Percentiles rank a stretch among this genome's conserved stretches.
phyloP scores from a whole-genome alignment of 2,329 filamentous ascomycete genomes.

The Calonectria pseudoturangicola region DNA sequence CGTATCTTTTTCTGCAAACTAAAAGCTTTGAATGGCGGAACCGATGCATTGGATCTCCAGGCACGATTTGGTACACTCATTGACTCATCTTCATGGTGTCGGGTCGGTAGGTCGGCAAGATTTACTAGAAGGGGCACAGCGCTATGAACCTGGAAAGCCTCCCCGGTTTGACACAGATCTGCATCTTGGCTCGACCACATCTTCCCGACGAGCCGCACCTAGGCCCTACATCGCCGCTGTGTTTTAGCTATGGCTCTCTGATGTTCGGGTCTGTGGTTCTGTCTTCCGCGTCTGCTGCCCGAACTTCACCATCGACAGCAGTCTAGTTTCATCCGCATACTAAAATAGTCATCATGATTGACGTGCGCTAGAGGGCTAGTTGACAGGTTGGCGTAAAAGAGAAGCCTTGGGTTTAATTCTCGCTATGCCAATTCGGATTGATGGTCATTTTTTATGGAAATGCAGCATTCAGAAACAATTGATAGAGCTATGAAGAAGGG shows the following conservation, averaged over 20 bases:
- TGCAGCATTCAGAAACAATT: neutral
- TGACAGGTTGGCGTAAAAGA: constrained; percentile 1
- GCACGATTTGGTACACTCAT: neutral
- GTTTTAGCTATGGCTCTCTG: constrained; percentile 11
- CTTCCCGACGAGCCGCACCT: constrained; percentile 16
- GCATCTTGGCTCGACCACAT: neutral
- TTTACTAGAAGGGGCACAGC: constrained; percentile 17
- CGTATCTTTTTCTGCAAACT: neutral
- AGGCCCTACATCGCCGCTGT: neutral
- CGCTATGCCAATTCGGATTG: neutral
- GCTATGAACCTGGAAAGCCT: constrained; percentile 8
- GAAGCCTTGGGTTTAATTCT: neutral
- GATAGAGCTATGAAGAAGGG: neutral
- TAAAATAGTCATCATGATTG: neutral
- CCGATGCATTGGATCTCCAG: neutral
- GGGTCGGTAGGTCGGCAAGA: constrained; percentile 7
- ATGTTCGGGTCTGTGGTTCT: neutral
- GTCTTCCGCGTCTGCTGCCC: neutral
- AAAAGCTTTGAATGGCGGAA: neutral
- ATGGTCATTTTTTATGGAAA: neutral
- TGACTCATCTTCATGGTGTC: neutral
- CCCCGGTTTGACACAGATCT: constrained; percentile 11
- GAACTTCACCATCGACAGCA: neutral
- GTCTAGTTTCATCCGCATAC: neutral
- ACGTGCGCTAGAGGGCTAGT: neutral